These are phyloP conservation scores for Paracorniculantispora psalliotae DNA, from an alignment of 2,329 filamentous ascomycete genomes.

Conservation along the genomic window DNA sequence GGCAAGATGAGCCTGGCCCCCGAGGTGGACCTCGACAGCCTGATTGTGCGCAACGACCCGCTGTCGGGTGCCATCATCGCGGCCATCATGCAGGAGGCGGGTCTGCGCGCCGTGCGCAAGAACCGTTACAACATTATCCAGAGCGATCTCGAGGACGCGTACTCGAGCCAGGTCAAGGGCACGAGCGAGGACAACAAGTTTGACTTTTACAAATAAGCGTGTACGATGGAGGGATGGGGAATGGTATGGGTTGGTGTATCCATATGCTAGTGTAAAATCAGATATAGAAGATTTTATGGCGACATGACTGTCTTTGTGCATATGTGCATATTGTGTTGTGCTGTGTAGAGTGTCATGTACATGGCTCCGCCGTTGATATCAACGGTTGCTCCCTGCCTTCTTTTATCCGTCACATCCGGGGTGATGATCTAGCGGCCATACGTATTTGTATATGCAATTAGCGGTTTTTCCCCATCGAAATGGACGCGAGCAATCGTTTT, in stretches of 20 bases:
- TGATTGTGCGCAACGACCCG: conserved; percentile 96
- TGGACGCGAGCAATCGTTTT: too few species aligned
- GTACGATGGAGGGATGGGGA: background rate
- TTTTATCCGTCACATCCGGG: too few species aligned
- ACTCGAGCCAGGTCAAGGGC: conserved; percentile 92
- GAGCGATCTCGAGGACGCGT: conserved; percentile 91
- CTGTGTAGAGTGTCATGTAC: too few species aligned
- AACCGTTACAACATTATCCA: conserved; percentile 99
- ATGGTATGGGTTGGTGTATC: conserved; percentile 5
- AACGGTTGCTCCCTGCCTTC: too few species aligned
- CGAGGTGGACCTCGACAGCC: conserved; percentile 90
- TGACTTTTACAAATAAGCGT: conserved; percentile 79
- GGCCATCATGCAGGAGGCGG: conserved; percentile 98
- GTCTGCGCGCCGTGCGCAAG: conserved; percentile 88
- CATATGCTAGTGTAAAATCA: conserved; percentile 11
- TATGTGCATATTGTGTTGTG: too few species aligned
- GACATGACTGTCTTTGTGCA: background rate
- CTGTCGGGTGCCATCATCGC: conserved; percentile 93
- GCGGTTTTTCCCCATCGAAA: too few species aligned
- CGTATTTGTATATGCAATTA: too few species aligned
- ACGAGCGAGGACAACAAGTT: conserved; percentile 65
- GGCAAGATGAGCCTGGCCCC: conserved; percentile 95
- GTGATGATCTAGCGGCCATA: too few species aligned
- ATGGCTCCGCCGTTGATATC: too few species aligned
- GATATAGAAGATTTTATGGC: conserved; percentile 5